Conservation (phyloP, 164 flowering plant genomes). For the Berberis vulgaris region DNA sequence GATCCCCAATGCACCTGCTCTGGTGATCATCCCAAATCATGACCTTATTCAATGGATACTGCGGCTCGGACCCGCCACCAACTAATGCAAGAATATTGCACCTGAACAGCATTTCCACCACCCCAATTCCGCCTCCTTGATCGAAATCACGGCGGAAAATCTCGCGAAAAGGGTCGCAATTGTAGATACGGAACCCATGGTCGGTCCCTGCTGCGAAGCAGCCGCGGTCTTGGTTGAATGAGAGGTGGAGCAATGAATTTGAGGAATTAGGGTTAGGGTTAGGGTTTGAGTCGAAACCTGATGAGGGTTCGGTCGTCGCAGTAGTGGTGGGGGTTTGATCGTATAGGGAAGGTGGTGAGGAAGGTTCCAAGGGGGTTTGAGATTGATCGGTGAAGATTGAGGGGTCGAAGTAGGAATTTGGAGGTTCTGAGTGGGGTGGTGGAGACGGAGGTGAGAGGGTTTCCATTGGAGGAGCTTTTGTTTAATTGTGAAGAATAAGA, state of each 20-base stretch:
- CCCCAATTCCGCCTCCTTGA: slow-evolving; percentile 48
- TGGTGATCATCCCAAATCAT: slow-evolving; percentile 88
- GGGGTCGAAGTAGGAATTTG: no score
- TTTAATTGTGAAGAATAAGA: no score
- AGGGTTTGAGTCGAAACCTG: no score
- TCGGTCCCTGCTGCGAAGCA: slow-evolving; percentile 62
- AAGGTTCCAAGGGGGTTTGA: no score
- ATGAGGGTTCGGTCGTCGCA: no score
- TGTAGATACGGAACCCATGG: slow-evolving; percentile 61
- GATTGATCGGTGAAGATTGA: no score
- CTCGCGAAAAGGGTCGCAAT: slow-evolving; percentile 73
- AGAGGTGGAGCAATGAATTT: slow-evolving; percentile 31
- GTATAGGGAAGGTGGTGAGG: no score
- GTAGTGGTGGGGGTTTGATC: no score
- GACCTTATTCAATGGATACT: slow-evolving; percentile 68
- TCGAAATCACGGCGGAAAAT: slow-evolving; percentile 57
- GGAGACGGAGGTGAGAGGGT: no score
- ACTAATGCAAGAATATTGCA: slow-evolving; percentile 61
- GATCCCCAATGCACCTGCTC: slow-evolving; percentile 62
- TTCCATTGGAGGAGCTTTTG: no score
- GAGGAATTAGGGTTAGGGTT: no score
- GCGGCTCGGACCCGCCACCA: slow-evolving; percentile 67
- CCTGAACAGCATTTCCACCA: slow-evolving; percentile 75
- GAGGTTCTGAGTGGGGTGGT: no score
- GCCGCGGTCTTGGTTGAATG: slow-evolving; percentile 62